Base-by-base conservation (phyloP, 805 yeast species). In the Candida anglica region DNA sequence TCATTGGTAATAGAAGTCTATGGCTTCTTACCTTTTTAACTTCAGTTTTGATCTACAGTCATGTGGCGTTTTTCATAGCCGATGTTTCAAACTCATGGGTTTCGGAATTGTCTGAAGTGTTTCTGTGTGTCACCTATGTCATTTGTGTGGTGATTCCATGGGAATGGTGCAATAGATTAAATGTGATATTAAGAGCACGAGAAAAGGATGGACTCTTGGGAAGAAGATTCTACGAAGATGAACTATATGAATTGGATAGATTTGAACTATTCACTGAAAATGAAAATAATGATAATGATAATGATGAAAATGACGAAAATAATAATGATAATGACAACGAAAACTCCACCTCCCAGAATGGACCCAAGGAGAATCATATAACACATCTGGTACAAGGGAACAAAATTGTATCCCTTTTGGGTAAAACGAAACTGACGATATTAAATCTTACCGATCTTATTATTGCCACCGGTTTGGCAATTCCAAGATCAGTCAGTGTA, bases 91-190 rank as follows among this genome's bases (percentile, higher is more conserved):
- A 77, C 52, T 68, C 79, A 5, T 86, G 88, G 84, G 78, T 80
- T n/a, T 73, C 73, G 37, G 83, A 80, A 41, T 63, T 84, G 33
- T 77, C 87, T 15, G 91, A 84, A 49, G 64, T 84, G 28, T 82
- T 84, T 56, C 79, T 82, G 28, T 73, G 85, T 14, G 79, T 84
- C 1, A 73, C 81, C n/a, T 81, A 80, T 50, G 74, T 83, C 6
- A 66, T 81, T 15, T 73, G 86, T 22, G 82, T 86, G 19, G 82
- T 82, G 5, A 69, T 81, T 8, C 85, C 85, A 1, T 84, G 94
- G 93, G 94, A 85, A 55, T 86, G 94, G 91, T 71, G 83, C 40
- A 84, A 82, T 48, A 67, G 83, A 41, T 68, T 81, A 36, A 71
- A 73, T 32, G 63, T 71, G 9, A 54, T 81, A 26, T 79, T 77